Evolutionary conservation across 2,329 filamentous ascomycete species (phyloP).

Genomic region (Aureobasidium sp.): DNA sequence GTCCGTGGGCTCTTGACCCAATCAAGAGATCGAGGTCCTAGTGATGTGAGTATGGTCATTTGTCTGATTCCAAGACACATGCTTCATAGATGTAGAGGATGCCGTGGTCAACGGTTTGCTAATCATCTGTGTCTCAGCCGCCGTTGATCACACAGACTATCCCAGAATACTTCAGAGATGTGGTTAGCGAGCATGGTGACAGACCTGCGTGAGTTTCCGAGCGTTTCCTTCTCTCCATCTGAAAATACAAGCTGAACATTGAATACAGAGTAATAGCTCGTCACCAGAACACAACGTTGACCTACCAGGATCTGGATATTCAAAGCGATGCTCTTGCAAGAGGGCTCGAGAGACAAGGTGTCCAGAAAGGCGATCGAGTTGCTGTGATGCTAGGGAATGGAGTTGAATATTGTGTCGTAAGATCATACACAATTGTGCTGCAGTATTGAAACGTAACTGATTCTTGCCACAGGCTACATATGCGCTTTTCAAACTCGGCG

Average conservation of each 20-base stretch:
- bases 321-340: slow-evolving; percentile 67
- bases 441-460: background rate
- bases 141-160: slow-evolving; percentile 60
- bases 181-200: slow-evolving; percentile 58
- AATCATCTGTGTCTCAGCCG: slow-evolving; percentile 39
- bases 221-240: background rate
- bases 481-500: slow-evolving; percentile 89
- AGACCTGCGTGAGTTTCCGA: slow-evolving; percentile 43
- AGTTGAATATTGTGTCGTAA: slow-evolving; percentile 68
- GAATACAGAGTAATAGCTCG: slow-evolving; percentile 44
- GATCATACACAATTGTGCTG: background rate
- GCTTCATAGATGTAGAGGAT: background rate
- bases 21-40: slow-evolving; percentile 7
- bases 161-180: slow-evolving; percentile 59
- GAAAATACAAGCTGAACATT: background rate
- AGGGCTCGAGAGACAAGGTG: slow-evolving; percentile 58
- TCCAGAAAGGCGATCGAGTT: slow-evolving; percentile 74
- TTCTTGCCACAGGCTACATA: slow-evolving; percentile 50
- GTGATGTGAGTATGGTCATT: background rate
- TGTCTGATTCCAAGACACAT: background rate
- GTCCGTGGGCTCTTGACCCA: slow-evolving; percentile 5
- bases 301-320: slow-evolving; percentile 65
- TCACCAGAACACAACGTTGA: slow-evolving; percentile 56
- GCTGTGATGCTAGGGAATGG: slow-evolving; percentile 82
- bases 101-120: background rate